These are phyloP conservation scores for Cryptosporidium baileyi DNA, from an alignment of 169 alveolate genomes.

Conservation along the genomic window DNA sequence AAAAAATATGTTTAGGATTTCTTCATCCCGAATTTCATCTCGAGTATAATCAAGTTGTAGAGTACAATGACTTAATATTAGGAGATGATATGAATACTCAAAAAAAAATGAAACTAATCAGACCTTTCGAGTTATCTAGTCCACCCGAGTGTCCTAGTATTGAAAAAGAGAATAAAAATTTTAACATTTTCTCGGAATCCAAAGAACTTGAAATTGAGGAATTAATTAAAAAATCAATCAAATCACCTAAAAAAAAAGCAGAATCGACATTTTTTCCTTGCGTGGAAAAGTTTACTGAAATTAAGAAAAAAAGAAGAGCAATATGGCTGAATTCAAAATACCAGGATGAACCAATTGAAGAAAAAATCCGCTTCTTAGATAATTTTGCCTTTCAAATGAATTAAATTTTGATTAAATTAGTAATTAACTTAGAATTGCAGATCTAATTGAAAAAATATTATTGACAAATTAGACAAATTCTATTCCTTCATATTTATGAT, in stretches of 20 bases:
- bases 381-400: not conserved
- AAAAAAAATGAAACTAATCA: not conserved
- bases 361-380: not conserved
- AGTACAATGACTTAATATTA: not conserved
- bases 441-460: not conserved
- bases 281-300: not conserved
- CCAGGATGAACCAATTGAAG: not conserved
- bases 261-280: no score
- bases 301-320: conserved; percentile 38
- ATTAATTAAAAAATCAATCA: conserved; percentile 19
- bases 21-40: conserved; percentile 35
- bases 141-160: no score
- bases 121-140: no score
- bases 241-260: not conserved
- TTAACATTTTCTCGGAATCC: not conserved
- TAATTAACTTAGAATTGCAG: not conserved
- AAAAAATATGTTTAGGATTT: conserved; percentile 33
- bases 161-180: not conserved
- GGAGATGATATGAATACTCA: not conserved
- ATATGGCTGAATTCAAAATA: conserved; percentile 24
- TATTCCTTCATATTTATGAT: conserved; percentile 45
- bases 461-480: conserved; percentile 13
- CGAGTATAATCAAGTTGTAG: not conserved
- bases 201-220: conserved; percentile 12
- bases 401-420: not conserved